Evolutionary conservation across 257 asterid species (phyloP).

Genomic region (Petunia axillaris): DNA sequence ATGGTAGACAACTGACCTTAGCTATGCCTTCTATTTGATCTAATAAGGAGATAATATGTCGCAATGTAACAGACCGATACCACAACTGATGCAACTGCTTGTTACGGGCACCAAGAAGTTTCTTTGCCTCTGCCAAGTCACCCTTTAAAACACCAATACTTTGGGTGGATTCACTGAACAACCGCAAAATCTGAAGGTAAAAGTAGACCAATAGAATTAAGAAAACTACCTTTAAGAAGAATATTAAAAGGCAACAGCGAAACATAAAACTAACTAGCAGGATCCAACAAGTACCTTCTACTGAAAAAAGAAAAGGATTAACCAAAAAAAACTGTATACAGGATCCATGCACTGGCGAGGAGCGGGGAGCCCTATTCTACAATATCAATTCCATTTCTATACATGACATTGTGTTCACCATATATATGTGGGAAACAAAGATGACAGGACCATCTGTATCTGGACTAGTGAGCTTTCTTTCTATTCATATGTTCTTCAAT

Average conservation of each 20-base stretch:
- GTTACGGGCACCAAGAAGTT: slow-evolving; percentile 86
- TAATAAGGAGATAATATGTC: slow-evolving; percentile 89
- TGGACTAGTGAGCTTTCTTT: slow-evolving; percentile 6
- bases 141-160: slow-evolving; percentile 77
- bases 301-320: background rate
- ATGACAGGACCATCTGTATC: slow-evolving; percentile 10
- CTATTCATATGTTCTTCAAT: background rate
- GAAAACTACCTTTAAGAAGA: background rate
- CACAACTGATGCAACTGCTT: slow-evolving; percentile 97
- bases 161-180: slow-evolving; percentile 94
- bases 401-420: slow-evolving; percentile 1
- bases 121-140: slow-evolving; percentile 87
- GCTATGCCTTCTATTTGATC: slow-evolving; percentile 99
- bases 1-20: slow-evolving; percentile 56
- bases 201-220: slow-evolving; percentile 20
- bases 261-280: background rate
- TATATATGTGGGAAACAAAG: slow-evolving; percentile 16
- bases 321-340: background rate
- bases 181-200: slow-evolving; percentile 81
- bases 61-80: slow-evolving; percentile 97
- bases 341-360: slow-evolving; percentile 8
- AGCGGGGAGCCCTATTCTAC: slow-evolving; percentile 8
- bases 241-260: slow-evolving; percentile 18
- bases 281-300: background rate
- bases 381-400: slow-evolving; percentile 8